phyloP scores from a whole-genome alignment of 768 basidiomycete genomes.

The Amanita brunnescens region DNA sequence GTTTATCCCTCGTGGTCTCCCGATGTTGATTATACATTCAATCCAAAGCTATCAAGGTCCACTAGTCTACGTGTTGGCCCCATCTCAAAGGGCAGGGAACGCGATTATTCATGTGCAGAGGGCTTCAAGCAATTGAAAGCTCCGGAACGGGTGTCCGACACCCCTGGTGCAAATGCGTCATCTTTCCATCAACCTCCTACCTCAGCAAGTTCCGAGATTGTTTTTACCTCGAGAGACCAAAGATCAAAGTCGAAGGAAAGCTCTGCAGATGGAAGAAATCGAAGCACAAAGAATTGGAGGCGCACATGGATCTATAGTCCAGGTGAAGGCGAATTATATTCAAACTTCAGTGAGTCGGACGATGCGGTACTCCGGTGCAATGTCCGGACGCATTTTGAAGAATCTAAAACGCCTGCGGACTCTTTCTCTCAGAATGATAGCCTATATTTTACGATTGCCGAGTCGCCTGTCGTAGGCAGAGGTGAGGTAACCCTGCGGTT shows the following conservation, averaged over 20 bases:
- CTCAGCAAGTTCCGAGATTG: not conserved
- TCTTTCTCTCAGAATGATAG: not conserved
- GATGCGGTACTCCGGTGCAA: not conserved
- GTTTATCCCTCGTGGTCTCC: slow-evolving; percentile 6
- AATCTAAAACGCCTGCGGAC: not conserved
- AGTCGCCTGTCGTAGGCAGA: not conserved
- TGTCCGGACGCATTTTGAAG: not conserved
- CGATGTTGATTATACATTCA: slow-evolving; percentile 1
- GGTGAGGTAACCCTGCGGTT: slow-evolving; percentile 4
- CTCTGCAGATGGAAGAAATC: not conserved
- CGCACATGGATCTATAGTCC: not conserved
- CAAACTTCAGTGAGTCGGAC: not conserved
- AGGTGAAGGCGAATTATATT: not conserved
- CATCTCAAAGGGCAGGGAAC: not conserved
- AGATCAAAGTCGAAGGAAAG: not conserved
- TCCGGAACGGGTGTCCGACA: not conserved
- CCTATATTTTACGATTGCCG: slow-evolving; percentile 3
- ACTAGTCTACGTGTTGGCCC: not conserved
- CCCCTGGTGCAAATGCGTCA: not conserved
- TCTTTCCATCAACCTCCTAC: not conserved
- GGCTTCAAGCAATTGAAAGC: not conserved
- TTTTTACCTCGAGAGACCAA: not conserved
- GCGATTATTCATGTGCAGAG: not conserved
- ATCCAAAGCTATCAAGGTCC: not conserved
- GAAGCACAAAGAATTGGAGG: not conserved